phyloP scores from a whole-genome alignment of 371 early-diverging fungal species.

The Mucor ambiguus region DNA sequence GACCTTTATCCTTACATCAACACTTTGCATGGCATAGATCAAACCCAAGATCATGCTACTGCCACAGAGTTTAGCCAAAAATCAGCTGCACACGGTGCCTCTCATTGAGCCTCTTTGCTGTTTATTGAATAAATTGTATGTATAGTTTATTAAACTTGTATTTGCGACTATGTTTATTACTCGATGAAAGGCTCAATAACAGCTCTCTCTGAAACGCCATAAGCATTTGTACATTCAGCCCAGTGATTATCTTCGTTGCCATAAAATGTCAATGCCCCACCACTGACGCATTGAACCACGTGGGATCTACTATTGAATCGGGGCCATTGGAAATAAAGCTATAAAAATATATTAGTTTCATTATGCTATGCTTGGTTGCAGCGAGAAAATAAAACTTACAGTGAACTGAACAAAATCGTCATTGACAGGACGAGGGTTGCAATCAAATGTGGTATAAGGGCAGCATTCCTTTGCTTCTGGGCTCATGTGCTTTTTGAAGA shows the following conservation, averaged over 20 bases:
- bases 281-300: slow-evolving; percentile 1
- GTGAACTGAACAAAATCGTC: slow-evolving; percentile 6
- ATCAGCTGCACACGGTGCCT: background rate
- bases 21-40: slow-evolving; percentile 4
- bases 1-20: slow-evolving; percentile 26
- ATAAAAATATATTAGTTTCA: background rate
- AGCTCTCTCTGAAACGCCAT: background rate
- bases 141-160: background rate
- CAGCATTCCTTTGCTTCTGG: slow-evolving; percentile 10
- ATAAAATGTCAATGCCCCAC: slow-evolving; percentile 8
- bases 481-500: background rate
- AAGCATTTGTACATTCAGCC: background rate
- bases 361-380: background rate
- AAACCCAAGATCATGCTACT: background rate
- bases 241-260: slow-evolving; percentile 4
- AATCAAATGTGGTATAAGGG: slow-evolving; percentile 11
- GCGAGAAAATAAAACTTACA: slow-evolving; percentile 9
- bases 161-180: background rate
- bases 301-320: background rate
- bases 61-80: background rate
- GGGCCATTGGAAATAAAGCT: background rate
- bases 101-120: background rate
- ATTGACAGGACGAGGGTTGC: background rate
- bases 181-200: background rate
- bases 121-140: background rate